Evolutionary conservation across 306 rosid genomes (phyloP).

Genomic region (Vigna radiata): DNA sequence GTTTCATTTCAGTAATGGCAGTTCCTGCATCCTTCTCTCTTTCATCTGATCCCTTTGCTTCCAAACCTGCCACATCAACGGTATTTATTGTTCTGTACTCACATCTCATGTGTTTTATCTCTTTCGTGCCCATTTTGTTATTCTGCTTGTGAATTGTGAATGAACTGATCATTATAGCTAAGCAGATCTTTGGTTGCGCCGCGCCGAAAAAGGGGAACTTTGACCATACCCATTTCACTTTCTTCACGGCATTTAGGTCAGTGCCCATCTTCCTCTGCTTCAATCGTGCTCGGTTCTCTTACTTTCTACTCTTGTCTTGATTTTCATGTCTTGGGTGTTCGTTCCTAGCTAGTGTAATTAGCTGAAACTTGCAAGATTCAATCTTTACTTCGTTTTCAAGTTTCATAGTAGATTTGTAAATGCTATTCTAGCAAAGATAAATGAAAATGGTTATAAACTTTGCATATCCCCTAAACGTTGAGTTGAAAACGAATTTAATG

Average conservation of each 20-base stretch:
- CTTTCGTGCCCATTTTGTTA: not conserved
- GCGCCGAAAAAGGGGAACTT: conserved; percentile 49
- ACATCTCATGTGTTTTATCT: not conserved
- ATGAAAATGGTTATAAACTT: conserved; percentile 19
- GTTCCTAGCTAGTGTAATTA: not conserved
- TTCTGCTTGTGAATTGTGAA: conserved; percentile 27
- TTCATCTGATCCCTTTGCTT: conserved; percentile 48
- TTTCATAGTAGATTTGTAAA: conserved; percentile 2
- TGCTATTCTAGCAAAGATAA: not conserved
- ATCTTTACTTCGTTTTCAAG: not conserved
- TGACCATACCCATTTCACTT: conserved; percentile 57
- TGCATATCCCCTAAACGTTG: conserved; percentile 18
- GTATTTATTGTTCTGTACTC: conserved; percentile 46
- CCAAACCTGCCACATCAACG: conserved; percentile 41
- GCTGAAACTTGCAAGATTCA: not conserved
- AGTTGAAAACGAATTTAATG: not conserved
- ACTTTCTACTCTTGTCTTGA: not conserved
- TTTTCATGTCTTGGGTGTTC: conserved; percentile 27
- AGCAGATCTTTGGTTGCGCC: conserved; percentile 62
- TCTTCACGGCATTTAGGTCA: conserved; percentile 53
- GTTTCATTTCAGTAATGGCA: conserved; percentile 65
- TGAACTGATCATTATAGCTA: conserved; percentile 24
- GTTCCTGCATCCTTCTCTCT: conserved; percentile 52
- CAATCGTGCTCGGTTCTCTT: too few relatives aligned
- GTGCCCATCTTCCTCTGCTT: conserved; percentile 39